Evolutionary conservation across 2,329 filamentous ascomycete species (phyloP).

Genomic region (Dothistroma septosporum): DNA sequence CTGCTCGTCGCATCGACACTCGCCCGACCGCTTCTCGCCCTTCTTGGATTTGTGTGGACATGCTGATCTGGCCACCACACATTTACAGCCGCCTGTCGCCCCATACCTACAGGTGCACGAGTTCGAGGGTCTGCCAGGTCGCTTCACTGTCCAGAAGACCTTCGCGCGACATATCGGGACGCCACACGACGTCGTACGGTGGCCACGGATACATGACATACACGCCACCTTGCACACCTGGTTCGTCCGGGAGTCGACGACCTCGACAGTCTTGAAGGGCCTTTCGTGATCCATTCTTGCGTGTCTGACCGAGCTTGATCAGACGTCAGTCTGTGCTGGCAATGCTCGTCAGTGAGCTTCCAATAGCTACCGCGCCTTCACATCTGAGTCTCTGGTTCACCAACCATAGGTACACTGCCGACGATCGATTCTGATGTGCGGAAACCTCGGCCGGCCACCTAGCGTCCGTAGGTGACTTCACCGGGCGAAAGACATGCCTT

Average conservation of each 20-base stretch:
- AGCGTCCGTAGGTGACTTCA: background rate
- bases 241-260: constrained; percentile 31
- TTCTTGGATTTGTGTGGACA: constrained; percentile 36
- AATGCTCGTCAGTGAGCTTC: background rate
- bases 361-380: background rate
- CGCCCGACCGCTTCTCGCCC: constrained; percentile 33
- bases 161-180: constrained; percentile 35
- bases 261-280: constrained; percentile 36
- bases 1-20: constrained; percentile 35
- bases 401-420: background rate
- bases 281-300: constrained; percentile 29
- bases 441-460: background rate
- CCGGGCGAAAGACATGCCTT: too few relatives aligned
- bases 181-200: constrained; percentile 35
- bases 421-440: background rate
- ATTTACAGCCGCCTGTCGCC: constrained; percentile 32
- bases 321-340: background rate
- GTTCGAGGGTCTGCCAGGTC: constrained; percentile 34
- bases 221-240: constrained; percentile 35
- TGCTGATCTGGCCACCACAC: constrained; percentile 31
- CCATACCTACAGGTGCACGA: constrained; percentile 35
- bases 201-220: constrained; percentile 36
- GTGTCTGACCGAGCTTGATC: background rate
- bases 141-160: constrained; percentile 36
- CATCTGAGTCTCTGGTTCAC: background rate